Evolutionary conservation across 768 basidiomycete genomes (phyloP).

Genomic region (Dentipellis sp.): DNA sequence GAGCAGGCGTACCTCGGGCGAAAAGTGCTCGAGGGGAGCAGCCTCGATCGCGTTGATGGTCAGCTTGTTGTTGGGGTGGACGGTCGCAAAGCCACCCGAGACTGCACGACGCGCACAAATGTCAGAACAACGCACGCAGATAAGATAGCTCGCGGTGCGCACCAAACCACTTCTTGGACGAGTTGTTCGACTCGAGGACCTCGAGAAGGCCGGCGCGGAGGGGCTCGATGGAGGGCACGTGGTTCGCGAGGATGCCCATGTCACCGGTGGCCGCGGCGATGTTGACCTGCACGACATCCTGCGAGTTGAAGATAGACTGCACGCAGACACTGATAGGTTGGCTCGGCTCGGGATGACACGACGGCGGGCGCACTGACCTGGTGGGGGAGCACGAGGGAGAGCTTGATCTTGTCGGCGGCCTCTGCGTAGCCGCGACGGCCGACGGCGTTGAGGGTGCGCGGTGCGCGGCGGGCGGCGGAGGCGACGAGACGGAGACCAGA

Average conservation of each 20-base stretch:
- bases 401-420: conserved; percentile 80
- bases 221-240: conserved; percentile 95
- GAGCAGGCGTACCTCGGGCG: conserved; percentile 58
- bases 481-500: conserved; percentile 67
- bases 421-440: conserved; percentile 88
- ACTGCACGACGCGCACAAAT: conserved; percentile 34
- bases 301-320: conserved; percentile 84
- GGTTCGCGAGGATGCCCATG: conserved; percentile 99
- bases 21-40: conserved; percentile 86
- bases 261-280: conserved; percentile 89
- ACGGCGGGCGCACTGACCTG: conserved; percentile 48
- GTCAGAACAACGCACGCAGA: not conserved
- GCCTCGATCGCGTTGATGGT: conserved; percentile 98
- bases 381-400: conserved; percentile 92
- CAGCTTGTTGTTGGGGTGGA: conserved; percentile 93
- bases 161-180: conserved; percentile 97
- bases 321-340: not conserved
- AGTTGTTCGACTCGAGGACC: conserved; percentile 73
- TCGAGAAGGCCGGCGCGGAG: conserved; percentile 92
- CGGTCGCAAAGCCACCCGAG: conserved; percentile 94
- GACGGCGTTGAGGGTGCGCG: conserved; percentile 34
- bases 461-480: conserved; percentile 51
- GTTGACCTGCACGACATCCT: conserved; percentile 95
- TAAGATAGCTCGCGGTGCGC: conserved; percentile 2
- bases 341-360: not conserved